Base-by-base conservation (phyloP, 148 eudicot species). In the Pharnaceum exiguum region DNA sequence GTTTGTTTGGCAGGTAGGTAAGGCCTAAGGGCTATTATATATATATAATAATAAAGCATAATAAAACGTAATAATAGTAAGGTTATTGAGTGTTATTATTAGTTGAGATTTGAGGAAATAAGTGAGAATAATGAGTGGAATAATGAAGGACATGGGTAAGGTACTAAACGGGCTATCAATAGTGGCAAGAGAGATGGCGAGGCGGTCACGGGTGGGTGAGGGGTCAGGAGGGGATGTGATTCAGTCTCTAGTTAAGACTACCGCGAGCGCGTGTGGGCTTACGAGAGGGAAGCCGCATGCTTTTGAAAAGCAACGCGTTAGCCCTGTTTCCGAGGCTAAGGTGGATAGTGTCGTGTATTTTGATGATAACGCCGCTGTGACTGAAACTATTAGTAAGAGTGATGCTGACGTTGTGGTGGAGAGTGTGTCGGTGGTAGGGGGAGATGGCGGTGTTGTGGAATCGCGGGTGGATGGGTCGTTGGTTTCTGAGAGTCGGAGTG, bases 191-290 rank as follows among this genome's bases (percentile, higher is more conserved):
- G 99, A 94, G 71, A 48, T 77, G 10, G 49, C 47, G 22, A 74
- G 56, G 55, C 65, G 69, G 29, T 58, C 75, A 6, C 69, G 59
- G 10, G 36, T 68, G 23, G 49, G 45, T 5, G 62, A 57, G 43
- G 60, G 43, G 30, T 36, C 66, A 8, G 21, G 44, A 25, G 58
- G 47, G 13, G 63, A 55, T 13, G 66, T 68, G 15, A 50, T 85
- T 2, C 71, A 66, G 35, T 66, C 84, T 59, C 30, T 83, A 13
- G 56, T 82, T 10, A 84, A 78, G 55, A 70, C 57, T 29, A 74
- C 82, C 30, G 49, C 99, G 3, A 76, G 78, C 38, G 3, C 78
- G n/a, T 62, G 79, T 25, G 96, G 99, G 0, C 83, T 94, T 66
- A 94, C 99, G 5, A 78, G 75, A 62, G 95, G 99, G 51, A 77